phyloP scores from a whole-genome alignment of 768 basidiomycete genomes.

The Chlorophyllum brunneum region DNA sequence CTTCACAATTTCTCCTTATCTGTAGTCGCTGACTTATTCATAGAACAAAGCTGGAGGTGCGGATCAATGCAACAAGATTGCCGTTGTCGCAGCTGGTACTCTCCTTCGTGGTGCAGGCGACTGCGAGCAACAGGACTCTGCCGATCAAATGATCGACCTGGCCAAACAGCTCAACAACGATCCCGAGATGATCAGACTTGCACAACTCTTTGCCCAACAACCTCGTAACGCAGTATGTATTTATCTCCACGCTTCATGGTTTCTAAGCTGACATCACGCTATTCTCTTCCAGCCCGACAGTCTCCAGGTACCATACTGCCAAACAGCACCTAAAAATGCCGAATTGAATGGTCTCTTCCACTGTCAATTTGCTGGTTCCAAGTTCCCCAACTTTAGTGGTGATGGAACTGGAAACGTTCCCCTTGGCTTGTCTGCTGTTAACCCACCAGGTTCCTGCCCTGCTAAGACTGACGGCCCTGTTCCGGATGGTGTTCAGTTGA shows the following conservation, averaged over 20 bases:
- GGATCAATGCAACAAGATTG: conserved; percentile 51
- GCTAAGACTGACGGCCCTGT: conserved; percentile 39
- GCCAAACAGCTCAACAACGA: conserved; percentile 33
- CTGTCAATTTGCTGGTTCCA: conserved; percentile 42
- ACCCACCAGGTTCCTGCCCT: conserved; percentile 43
- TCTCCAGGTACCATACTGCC: conserved; percentile 46
- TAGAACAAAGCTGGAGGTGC: conserved; percentile 55
- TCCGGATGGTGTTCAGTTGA: conserved; percentile 41
- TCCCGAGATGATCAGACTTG: conserved; percentile 39
- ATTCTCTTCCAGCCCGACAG: conserved; percentile 35
- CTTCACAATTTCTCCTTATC: conserved; percentile 3
- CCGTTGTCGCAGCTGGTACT: conserved; percentile 51
- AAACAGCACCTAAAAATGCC: conserved; percentile 40
- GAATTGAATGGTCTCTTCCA: conserved; percentile 54
- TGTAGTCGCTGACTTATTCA: conserved; percentile 1
- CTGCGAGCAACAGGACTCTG: conserved; percentile 55
- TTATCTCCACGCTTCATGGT: neutral
- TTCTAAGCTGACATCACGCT: too few species aligned
- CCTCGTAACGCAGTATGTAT: conserved; percentile 46
- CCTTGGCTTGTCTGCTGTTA: conserved; percentile 36
- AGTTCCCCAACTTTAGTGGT: conserved; percentile 38
- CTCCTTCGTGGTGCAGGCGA: conserved; percentile 54
- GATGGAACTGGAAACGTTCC: conserved; percentile 43
- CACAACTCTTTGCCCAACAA: conserved; percentile 48
- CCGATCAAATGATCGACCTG: conserved; percentile 51